Evolutionary conservation across 768 basidiomycete species (phyloP).

Genomic region (Kwoniella dendrophila): DNA sequence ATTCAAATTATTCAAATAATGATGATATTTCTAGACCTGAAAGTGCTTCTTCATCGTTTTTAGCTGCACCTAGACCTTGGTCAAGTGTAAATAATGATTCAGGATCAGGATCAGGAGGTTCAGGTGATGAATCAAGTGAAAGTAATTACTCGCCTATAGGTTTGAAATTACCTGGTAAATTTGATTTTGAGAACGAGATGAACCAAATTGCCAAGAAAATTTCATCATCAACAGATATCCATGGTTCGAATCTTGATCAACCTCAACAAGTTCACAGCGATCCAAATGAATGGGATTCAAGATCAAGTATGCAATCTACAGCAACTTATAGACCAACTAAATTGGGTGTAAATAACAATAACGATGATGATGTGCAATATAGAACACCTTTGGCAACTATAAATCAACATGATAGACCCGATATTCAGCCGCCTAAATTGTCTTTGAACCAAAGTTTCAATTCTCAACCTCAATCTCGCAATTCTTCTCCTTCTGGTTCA

Average conservation of each 20-base stretch:
- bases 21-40: background rate
- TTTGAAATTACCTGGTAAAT: conserved; percentile 11
- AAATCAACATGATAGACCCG: conserved; percentile 9
- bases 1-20: conserved; percentile 11
- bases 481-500: conserved; percentile 4
- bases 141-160: conserved; percentile 19
- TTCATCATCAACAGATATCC: no score
- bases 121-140: conserved; percentile 9
- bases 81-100: background rate
- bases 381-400: conserved; percentile 18
- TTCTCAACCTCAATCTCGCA: background rate
- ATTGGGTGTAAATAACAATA: background rate
- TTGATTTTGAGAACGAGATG: conserved; percentile 7
- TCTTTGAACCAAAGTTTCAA: background rate
- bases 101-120: background rate
- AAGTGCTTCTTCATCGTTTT: conserved; percentile 1
- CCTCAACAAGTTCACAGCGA: no score
- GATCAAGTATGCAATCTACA: conserved; percentile 20
- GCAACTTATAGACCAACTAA: conserved; percentile 18
- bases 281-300: conserved; percentile 8
- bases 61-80: background rate
- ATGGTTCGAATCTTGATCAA: no score
- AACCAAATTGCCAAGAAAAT: no score
- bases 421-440: conserved; percentile 14
- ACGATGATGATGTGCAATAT: conserved; percentile 7